phyloP scores from a whole-genome alignment of 1,284 basidiomycete genomes.

The Boletus smithii region DNA sequence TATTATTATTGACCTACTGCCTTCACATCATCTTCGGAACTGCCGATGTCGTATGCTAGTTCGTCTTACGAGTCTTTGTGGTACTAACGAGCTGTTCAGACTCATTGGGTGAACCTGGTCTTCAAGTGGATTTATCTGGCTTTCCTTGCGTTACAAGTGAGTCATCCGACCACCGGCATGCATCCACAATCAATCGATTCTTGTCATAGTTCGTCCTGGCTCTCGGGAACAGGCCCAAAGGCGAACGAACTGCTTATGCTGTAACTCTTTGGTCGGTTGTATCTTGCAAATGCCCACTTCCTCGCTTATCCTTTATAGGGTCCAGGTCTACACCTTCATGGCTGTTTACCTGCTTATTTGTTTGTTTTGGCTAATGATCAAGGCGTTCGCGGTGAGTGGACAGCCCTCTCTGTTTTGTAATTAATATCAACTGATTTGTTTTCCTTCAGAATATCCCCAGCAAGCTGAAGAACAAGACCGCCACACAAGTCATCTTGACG shows the following conservation, averaged over 20 bases:
- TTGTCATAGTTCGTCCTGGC: constrained; percentile 81
- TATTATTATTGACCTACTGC: constrained; percentile 91
- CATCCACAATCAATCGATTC: neutral
- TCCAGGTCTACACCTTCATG: constrained; percentile 77
- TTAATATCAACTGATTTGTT: constrained; percentile 1
- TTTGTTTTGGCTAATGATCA: constrained; percentile 79
- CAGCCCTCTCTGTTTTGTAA: neutral
- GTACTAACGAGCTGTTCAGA: constrained; percentile 44
- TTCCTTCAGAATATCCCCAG: constrained; percentile 52
- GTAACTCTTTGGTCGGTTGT: constrained; percentile 69
- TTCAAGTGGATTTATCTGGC: constrained; percentile 88
- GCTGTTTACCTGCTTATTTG: constrained; percentile 80
- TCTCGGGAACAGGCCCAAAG: constrained; percentile 93
- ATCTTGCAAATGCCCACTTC: neutral
- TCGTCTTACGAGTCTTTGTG: neutral
- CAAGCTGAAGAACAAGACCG: constrained; percentile 48
- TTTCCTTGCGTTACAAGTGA: constrained; percentile 69
- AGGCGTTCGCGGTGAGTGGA: constrained; percentile 65
- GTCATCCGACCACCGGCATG: neutral
- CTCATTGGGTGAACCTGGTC: constrained; percentile 85
- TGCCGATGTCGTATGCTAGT: constrained; percentile 50
- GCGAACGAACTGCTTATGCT: constrained; percentile 81
- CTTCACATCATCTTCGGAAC: constrained; percentile 71
- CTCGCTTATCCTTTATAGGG: constrained; percentile 39
- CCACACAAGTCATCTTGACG: constrained; percentile 43